A percentile compares a stretch with the other conserved stretches of the same genome.
These are phyloP conservation scores for Erodium trifolium DNA, from an alignment of 441 rosid species.

Conservation along the genomic window DNA sequence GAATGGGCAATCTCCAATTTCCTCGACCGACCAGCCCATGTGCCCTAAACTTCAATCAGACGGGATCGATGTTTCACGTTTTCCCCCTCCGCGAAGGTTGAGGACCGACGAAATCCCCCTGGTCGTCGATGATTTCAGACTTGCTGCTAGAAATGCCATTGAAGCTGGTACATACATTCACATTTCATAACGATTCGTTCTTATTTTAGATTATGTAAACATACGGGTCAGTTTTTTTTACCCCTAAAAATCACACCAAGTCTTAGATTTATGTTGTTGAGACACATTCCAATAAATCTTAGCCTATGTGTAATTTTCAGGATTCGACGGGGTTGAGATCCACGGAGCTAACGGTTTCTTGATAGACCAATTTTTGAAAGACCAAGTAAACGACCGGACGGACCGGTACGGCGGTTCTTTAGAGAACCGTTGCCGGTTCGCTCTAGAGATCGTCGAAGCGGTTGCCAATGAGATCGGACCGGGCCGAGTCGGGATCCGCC, in stretches of 20 bases:
- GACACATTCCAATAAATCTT: background rate
- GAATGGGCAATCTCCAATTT: background rate
- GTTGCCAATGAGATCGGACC: too few relatives aligned
- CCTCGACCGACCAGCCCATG: background rate
- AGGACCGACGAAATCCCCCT: background rate
- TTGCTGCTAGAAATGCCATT: background rate
- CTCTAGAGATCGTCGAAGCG: too few relatives aligned
- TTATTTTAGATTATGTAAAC: too few relatives aligned
- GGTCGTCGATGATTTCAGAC: background rate
- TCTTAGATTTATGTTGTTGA: background rate
- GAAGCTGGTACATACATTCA: background rate
- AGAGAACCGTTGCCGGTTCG: too few relatives aligned
- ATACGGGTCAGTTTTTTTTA: too few relatives aligned
- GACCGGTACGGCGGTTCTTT: too few relatives aligned
- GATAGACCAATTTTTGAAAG: too few relatives aligned
- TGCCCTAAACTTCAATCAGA: background rate
- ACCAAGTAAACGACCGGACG: too few relatives aligned
- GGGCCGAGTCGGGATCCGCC: too few relatives aligned
- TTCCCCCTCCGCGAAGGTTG: background rate
- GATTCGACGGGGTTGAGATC: background rate
- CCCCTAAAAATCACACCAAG: background rate
- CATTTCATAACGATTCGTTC: too few relatives aligned
- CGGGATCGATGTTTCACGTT: background rate
- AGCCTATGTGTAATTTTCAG: background rate
- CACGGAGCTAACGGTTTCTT: background rate